A percentile compares a stretch with the other conserved stretches of the same genome.
These are phyloP conservation scores for Vanrija sp. DNA, from an alignment of 1,284 basidiomycete genomes.

Conservation along the genomic window DNA sequence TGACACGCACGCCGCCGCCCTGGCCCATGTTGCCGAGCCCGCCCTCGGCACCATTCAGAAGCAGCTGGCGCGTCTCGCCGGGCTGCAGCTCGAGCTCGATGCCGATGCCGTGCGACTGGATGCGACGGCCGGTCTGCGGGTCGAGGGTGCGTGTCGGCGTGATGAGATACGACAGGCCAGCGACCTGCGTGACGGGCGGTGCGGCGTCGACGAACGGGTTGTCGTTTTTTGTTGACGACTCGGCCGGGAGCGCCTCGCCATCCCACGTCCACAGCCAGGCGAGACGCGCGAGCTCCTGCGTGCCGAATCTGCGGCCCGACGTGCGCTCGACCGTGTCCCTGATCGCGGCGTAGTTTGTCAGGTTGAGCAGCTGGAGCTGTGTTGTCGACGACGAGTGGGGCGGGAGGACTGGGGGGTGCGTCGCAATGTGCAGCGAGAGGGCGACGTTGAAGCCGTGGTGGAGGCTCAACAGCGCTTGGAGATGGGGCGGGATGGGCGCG, in stretches of 20 bases:
- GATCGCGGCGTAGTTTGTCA: slow-evolving; percentile 44
- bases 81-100: slow-evolving; percentile 43
- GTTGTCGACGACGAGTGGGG: slow-evolving; percentile 34
- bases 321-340: slow-evolving; percentile 45
- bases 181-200: not conserved
- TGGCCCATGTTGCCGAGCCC: slow-evolving; percentile 37
- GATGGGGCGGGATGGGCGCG: slow-evolving; percentile 36
- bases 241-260: slow-evolving; percentile 27
- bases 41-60: slow-evolving; percentile 32
- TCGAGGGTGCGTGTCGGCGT: slow-evolving; percentile 46
- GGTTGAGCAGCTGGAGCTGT: slow-evolving; percentile 35
- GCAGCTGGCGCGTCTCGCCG: slow-evolving; percentile 42
- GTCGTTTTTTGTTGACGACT: slow-evolving; percentile 20
- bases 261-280: slow-evolving; percentile 50
- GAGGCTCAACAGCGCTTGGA: slow-evolving; percentile 41
- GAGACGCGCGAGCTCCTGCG: slow-evolving; percentile 42
- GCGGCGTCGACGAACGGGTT: slow-evolving; percentile 16
- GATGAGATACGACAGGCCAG: slow-evolving; percentile 39
- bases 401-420: slow-evolving; percentile 47
- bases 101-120: slow-evolving; percentile 46
- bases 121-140: slow-evolving; percentile 27
- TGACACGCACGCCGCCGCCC: slow-evolving; percentile 43
- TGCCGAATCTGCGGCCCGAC: slow-evolving; percentile 39
- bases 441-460: slow-evolving; percentile 48
- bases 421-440: slow-evolving; percentile 46